Conservation (phyloP, 164 flowering plant species). For the Tinospora cordifolia region DNA sequence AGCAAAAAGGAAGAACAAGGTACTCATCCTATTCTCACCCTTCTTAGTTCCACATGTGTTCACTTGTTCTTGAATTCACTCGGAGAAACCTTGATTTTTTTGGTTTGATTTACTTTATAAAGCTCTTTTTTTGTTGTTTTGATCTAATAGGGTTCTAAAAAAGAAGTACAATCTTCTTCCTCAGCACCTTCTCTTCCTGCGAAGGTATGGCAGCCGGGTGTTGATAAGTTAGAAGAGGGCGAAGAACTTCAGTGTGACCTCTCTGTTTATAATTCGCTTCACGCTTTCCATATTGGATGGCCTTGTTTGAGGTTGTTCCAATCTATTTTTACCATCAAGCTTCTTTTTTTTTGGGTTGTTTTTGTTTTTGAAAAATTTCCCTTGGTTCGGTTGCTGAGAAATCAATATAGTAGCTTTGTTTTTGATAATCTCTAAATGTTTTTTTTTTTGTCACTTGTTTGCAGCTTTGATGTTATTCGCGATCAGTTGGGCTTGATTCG, state of each 20-base stretch:
- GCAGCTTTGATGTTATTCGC: conserved; percentile 73
- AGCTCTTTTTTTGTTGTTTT: not conserved
- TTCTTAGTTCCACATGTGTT: too few relatives aligned
- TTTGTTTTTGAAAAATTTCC: not conserved
- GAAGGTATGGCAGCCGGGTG: conserved; percentile 92
- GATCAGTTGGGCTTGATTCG: conserved; percentile 74
- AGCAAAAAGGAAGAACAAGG: conserved; percentile 69
- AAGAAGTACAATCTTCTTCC: conserved; percentile 41
- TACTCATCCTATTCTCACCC: conserved; percentile 7
- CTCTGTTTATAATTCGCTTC: conserved; percentile 78
- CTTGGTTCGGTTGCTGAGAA: not conserved
- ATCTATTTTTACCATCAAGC: not conserved
- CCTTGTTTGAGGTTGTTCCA: conserved; percentile 67
- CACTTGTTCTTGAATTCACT: not conserved
- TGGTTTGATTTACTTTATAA: not conserved
- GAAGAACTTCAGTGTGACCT: conserved; percentile 92
- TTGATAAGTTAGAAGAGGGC: conserved; percentile 80
- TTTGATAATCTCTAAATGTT: not conserved
- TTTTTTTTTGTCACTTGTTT: conserved; percentile 6
- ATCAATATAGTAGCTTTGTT: not conserved
- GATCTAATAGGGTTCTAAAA: conserved; percentile 34
- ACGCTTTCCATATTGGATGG: conserved; percentile 87
- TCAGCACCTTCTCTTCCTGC: conserved; percentile 39
- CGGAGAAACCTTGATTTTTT: too few relatives aligned
- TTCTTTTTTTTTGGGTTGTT: not conserved